Conservation (phyloP, 768 basidiomycete genomes). For the Lentinula lateritia region DNA sequence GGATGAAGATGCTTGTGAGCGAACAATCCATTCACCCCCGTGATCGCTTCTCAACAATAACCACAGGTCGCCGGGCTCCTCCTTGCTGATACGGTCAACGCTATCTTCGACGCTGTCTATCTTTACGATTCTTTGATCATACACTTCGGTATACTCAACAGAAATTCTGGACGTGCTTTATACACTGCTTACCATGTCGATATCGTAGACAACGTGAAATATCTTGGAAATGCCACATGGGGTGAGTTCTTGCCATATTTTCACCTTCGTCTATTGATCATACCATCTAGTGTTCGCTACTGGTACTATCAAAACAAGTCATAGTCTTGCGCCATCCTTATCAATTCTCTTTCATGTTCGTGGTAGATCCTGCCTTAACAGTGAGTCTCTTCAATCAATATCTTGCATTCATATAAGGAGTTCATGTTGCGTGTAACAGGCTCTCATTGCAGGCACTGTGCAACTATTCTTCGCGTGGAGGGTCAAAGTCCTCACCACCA, state of each 20-base stretch:
- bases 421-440: conserved; percentile 20
- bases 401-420: neutral
- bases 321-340: neutral
- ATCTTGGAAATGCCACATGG: conserved; percentile 21
- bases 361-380: conserved; percentile 39
- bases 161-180: too few relatives aligned
- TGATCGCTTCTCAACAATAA: neutral
- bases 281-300: conserved; percentile 32
- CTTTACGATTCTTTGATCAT: conserved; percentile 42
- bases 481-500: conserved; percentile 28
- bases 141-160: conserved; percentile 32
- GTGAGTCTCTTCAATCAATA: conserved; percentile 17
- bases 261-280: neutral
- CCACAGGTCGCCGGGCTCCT: conserved; percentile 36
- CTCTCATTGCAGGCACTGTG: conserved; percentile 36
- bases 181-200: neutral
- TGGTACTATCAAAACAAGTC: conserved; percentile 17
- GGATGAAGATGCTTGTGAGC: conserved; percentile 43
- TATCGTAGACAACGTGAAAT: conserved; percentile 21
- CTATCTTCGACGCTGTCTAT: conserved; percentile 36
- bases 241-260: conserved; percentile 14
- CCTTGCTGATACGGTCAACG: conserved; percentile 44
- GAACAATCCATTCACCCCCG: neutral
- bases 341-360: neutral
- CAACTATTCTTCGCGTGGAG: conserved; percentile 45